These are phyloP conservation scores for Neopestalotiopsis rosae DNA, from an alignment of 2,329 filamentous ascomycete genomes.

Conservation along the genomic window DNA sequence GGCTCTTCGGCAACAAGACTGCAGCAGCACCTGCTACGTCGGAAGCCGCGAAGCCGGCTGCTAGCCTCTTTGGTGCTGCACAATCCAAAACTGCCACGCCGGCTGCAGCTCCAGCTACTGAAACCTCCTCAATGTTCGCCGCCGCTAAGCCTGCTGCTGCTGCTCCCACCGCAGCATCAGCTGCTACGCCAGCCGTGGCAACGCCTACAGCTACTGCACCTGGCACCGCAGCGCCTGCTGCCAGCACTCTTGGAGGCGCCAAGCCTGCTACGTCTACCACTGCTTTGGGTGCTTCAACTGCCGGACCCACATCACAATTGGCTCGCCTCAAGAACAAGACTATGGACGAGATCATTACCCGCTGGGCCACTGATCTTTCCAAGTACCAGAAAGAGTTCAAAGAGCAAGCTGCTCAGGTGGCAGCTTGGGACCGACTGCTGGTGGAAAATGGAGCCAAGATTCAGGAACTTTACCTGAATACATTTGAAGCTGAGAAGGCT, in stretches of 20 bases:
- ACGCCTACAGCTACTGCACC: neutral
- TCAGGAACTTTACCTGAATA: constrained; percentile 87
- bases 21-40: constrained; percentile 28
- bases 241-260: constrained; percentile 35
- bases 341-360: constrained; percentile 97
- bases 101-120: constrained; percentile 22
- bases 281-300: constrained; percentile 72
- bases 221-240: constrained; percentile 34
- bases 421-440: constrained; percentile 88
- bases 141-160: constrained; percentile 33
- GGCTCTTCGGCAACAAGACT: constrained; percentile 31
- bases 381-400: constrained; percentile 98
- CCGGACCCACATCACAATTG: constrained; percentile 81
- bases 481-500: constrained; percentile 91
- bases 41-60: constrained; percentile 32
- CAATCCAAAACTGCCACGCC: constrained; percentile 23
- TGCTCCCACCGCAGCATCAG: constrained; percentile 13
- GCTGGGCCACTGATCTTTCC: constrained; percentile 92
- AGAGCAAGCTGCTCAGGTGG: constrained; percentile 83
- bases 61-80: constrained; percentile 39
- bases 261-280: constrained; percentile 35
- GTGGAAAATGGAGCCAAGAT: constrained; percentile 97
- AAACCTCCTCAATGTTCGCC: constrained; percentile 17
- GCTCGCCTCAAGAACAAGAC: constrained; percentile 97
- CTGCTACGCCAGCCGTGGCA: constrained; percentile 24